phyloP scores from a whole-genome alignment of 805 yeast species.

The Yarrowia osloensis region DNA sequence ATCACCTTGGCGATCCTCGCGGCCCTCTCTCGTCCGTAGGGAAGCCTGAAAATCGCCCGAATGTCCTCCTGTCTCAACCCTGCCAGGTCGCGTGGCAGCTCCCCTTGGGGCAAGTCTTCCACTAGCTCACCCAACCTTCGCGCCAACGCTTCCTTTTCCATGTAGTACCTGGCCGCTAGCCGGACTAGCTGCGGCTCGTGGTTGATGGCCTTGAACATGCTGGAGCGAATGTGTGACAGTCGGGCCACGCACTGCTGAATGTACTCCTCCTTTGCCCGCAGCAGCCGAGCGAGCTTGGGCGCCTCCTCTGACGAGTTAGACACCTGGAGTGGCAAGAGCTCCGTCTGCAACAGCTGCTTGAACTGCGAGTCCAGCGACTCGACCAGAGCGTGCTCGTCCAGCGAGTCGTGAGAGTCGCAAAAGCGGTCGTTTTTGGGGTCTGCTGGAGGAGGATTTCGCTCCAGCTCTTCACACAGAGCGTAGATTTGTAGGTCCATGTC shows the following conservation, averaged over 20 bases:
- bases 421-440: background rate
- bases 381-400: background rate
- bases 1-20: background rate
- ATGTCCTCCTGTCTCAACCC: background rate
- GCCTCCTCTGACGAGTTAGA: background rate
- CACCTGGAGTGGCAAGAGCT: background rate
- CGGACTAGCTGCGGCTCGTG: background rate
- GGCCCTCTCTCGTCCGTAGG: background rate
- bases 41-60: background rate
- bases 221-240: background rate
- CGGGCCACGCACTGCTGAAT: conserved; percentile 4
- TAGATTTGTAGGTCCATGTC: background rate
- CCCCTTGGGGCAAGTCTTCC: background rate
- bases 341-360: background rate
- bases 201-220: conserved; percentile 11
- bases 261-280: background rate
- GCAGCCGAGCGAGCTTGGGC: background rate
- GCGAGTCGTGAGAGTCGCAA: background rate
- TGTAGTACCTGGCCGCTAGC: conserved; percentile 13
- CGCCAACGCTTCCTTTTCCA: conserved; percentile 1
- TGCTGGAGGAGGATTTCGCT: background rate
- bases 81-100: background rate
- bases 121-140: background rate
- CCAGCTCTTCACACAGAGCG: conserved; percentile 2
- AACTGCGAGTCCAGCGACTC: background rate